A percentile compares a stretch with the other conserved stretches of the same genome.
These are phyloP conservation scores for Daldinia sp. DNA, from an alignment of 2,329 filamentous ascomycete genomes.

Conservation along the genomic window DNA sequence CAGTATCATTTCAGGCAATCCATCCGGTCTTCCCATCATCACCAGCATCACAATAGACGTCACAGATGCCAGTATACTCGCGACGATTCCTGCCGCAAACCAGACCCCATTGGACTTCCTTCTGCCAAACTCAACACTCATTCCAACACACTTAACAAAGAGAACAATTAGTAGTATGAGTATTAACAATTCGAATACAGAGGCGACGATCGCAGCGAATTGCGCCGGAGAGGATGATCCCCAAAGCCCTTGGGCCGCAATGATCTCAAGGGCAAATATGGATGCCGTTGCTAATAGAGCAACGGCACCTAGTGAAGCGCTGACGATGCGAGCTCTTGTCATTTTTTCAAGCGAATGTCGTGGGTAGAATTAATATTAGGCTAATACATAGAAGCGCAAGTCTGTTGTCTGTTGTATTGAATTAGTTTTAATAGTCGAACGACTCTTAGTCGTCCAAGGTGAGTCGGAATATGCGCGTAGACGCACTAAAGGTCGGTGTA, in stretches of 20 bases:
- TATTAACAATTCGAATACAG: constrained; percentile 49
- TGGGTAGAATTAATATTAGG: constrained; percentile 18
- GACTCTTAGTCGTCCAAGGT: neutral
- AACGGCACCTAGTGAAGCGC: constrained; percentile 49
- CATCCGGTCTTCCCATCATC: constrained; percentile 48
- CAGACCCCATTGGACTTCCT: constrained; percentile 46
- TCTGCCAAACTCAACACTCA: constrained; percentile 33
- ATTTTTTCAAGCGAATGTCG: constrained; percentile 45
- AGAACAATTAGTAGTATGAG: constrained; percentile 49
- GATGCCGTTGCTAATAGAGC: constrained; percentile 52
- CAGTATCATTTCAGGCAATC: constrained; percentile 45
- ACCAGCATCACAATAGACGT: constrained; percentile 55
- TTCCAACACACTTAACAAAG: constrained; percentile 44
- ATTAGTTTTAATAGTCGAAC: neutral
- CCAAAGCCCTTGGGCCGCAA: constrained; percentile 50
- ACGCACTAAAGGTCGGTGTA: constrained; percentile 24
- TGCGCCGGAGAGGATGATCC: constrained; percentile 45
- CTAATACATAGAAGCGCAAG: constrained; percentile 4
- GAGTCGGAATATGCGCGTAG: constrained; percentile 18
- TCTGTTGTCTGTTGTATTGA: constrained; percentile 2
- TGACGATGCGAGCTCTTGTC: constrained; percentile 48
- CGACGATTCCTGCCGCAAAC: constrained; percentile 46
- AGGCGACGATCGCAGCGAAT: constrained; percentile 51
- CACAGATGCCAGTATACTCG: constrained; percentile 56
- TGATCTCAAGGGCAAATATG: constrained; percentile 51